Evolutionary conservation across 495 filamentous ascomycete species (phyloP), one percentile per base, ranked within the genome.

Genomic region (Annulohypoxylon moriforme): DNA sequence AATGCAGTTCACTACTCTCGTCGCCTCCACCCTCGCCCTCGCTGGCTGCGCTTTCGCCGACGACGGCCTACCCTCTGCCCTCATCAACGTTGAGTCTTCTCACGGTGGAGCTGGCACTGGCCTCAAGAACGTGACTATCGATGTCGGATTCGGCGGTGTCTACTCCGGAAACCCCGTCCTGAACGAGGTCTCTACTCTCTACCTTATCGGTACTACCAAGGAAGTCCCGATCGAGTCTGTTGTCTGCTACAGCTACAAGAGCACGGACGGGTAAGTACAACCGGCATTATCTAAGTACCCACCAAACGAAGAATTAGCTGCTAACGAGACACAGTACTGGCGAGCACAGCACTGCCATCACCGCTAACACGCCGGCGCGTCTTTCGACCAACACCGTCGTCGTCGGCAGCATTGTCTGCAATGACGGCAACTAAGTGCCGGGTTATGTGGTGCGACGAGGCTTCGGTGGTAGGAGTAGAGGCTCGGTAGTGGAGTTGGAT

Each of bases 331-430:
- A 16, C 22, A 67, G 71, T 1, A 46, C 29, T 44, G 71, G 68
- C 34, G 9, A 4, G 2, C 34, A 36, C 31, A 63, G 56, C 2
- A 31, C 52, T 18, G 22, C 63, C 10, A 68, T 74, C 36, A 60
- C 46, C 59, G n/a, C 16, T 64, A 44, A 16, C 1, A 42, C 5
- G 1, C 67, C 72, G 11, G 46, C 59, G n/a, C 31, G 11, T 16
- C 67, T 74, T 24, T 74, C 72, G 18, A 71, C 67, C 34, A 74
- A 74, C 63, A 71, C 68, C 10, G 68, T 74, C 36, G 16, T 36
- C n/a, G 58, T 74, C 11, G 63, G 67, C 36, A 74, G 63, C 67
- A 68, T 74, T 46, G 36, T 52, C 25, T 73, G 71, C 71, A 1
- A 2, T 4, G 29, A 20, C 56, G 36, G 24, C 11, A 44, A 44